Percentiles rank a stretch among this genome's conserved stretches.
phyloP scores from a whole-genome alignment of 2,329 filamentous ascomycete genomes.

The Tolypocladium endophyticum region DNA sequence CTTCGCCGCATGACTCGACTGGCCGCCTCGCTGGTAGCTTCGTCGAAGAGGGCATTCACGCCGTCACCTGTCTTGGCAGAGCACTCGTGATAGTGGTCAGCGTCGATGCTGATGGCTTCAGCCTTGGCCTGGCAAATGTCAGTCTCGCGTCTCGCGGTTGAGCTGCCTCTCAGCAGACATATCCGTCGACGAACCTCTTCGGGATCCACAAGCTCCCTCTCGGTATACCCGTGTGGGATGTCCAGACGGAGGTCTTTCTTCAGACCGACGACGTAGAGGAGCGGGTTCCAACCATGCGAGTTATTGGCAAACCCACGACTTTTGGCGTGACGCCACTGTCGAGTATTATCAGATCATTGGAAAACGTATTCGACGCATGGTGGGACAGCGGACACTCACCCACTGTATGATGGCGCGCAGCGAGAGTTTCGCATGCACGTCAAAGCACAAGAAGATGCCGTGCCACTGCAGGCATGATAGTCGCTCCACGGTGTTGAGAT shows the following conservation, averaged over 20 bases:
- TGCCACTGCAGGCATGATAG: slow-evolving; percentile 26
- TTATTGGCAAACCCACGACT: neutral
- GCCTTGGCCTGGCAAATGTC: slow-evolving; percentile 15
- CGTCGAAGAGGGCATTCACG: slow-evolving; percentile 18
- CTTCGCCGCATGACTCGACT: slow-evolving; percentile 6
- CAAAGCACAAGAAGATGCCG: slow-evolving; percentile 27
- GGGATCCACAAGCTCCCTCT: neutral
- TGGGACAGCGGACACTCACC: slow-evolving; percentile 12
- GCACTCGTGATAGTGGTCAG: slow-evolving; percentile 21
- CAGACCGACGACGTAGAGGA: neutral
- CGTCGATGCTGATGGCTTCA: slow-evolving; percentile 19
- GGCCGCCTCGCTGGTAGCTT: slow-evolving; percentile 12
- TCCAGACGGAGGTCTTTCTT: neutral
- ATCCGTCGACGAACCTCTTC: neutral
- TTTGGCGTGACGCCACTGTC: neutral
- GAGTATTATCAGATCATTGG: neutral
- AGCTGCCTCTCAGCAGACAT: neutral
- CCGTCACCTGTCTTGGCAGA: slow-evolving; percentile 25
- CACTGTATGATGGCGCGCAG: slow-evolving; percentile 23
- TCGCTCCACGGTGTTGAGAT: slow-evolving; percentile 21
- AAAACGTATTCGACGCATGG: neutral
- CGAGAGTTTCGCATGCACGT: slow-evolving; percentile 22
- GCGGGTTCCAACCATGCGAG: neutral
- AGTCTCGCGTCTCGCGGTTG: neutral
- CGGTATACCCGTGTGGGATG: neutral